Percentiles rank a stretch among this genome's conserved stretches.
Conservation (phyloP, 2,329 filamentous ascomycete species). For the Fusarium sp. region DNA sequence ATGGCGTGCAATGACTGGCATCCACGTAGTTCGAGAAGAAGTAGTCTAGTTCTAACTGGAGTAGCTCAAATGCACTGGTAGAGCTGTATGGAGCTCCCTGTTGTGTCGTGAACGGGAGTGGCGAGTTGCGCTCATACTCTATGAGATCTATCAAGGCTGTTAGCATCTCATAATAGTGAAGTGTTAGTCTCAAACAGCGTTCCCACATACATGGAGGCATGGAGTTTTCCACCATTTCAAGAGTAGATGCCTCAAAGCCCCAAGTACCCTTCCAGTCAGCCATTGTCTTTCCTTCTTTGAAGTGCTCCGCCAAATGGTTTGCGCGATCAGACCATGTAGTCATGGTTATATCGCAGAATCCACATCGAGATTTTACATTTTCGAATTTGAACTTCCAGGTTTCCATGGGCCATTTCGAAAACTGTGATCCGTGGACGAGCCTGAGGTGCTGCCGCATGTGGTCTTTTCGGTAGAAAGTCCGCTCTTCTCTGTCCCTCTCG, state of each 20-base stretch:
- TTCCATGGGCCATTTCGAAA: conserved; percentile 61
- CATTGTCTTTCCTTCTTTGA: conserved; percentile 59
- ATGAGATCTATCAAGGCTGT: conserved; percentile 27
- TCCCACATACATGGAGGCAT: conserved; percentile 57
- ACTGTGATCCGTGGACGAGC: conserved; percentile 60
- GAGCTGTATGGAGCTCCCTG: conserved; percentile 38
- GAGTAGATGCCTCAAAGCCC: conserved; percentile 56
- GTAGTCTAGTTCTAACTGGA: conserved; percentile 55
- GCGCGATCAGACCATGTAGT: conserved; percentile 56
- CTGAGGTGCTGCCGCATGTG: conserved; percentile 61
- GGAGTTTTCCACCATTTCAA: conserved; percentile 58
- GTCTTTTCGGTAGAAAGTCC: conserved; percentile 61
- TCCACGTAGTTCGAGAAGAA: conserved; percentile 49
- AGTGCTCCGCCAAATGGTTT: conserved; percentile 60
- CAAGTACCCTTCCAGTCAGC: conserved; percentile 62
- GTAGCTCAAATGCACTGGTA: conserved; percentile 53
- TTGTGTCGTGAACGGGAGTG: conserved; percentile 43
- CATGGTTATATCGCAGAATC: conserved; percentile 58
- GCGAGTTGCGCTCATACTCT: conserved; percentile 38
- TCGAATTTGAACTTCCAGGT: conserved; percentile 56
- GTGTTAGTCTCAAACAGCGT: fast-evolving
- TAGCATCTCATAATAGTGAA: background rate
- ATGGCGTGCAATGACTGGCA: conserved; percentile 32
- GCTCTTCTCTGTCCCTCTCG: conserved; percentile 52
- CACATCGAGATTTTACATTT: conserved; percentile 58